Evolutionary conservation across 1,284 basidiomycete species (phyloP).

Genomic region (Apiotrichum gracile): DNA sequence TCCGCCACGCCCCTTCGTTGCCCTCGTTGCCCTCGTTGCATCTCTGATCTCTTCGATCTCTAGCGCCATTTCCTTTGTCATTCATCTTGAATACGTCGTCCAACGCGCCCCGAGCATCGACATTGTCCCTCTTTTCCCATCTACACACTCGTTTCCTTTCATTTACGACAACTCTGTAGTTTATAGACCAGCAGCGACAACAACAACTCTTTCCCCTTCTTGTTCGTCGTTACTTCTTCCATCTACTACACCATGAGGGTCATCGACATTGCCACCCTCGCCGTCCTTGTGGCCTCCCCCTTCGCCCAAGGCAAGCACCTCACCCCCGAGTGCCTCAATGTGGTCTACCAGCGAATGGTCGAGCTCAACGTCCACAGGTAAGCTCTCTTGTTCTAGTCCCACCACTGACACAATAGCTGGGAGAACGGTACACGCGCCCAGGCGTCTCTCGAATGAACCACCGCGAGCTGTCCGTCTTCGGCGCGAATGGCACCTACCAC

Average conservation of each 20-base stretch:
- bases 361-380: slow-evolving; percentile 17
- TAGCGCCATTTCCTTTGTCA: too few relatives aligned
- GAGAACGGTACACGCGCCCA: slow-evolving; percentile 72
- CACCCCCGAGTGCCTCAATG: neutral
- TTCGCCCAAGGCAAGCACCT: neutral
- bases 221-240: neutral
- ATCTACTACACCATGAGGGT: neutral
- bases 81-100: too few relatives aligned
- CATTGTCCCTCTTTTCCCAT: too few relatives aligned
- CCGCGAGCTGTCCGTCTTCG: slow-evolving; percentile 60
- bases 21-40: too few relatives aligned
- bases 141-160: too few relatives aligned
- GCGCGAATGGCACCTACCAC: slow-evolving; percentile 34
- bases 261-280: neutral
- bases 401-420: slow-evolving; percentile 54
- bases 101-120: too few relatives aligned
- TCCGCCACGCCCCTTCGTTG: too few relatives aligned
- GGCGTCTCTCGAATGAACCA: slow-evolving; percentile 64
- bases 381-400: slow-evolving; percentile 3
- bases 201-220: neutral
- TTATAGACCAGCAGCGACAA: too few relatives aligned
- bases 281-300: neutral
- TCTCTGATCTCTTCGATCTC: too few relatives aligned
- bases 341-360: slow-evolving; percentile 31
- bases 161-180: too few relatives aligned